Evolutionary conservation across 2,329 filamentous ascomycete genomes (phyloP), one percentile per base, ranked within the genome.

Genomic region (Cytospora mali): DNA sequence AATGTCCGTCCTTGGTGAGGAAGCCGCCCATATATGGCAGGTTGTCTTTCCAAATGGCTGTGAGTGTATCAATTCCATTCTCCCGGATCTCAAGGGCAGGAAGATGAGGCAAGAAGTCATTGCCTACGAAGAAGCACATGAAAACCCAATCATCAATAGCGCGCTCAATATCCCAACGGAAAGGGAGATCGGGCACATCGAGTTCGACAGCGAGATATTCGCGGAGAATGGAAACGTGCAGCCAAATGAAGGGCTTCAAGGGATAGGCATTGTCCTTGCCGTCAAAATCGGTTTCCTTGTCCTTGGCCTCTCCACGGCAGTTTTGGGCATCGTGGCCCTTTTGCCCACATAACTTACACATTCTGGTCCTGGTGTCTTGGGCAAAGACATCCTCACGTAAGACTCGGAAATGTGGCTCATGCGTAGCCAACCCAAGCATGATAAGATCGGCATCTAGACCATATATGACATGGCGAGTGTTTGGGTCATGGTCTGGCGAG

Each of bases 91-190:
- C 95, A 63, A 99, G 83, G 71, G 94, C 96, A n/a, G 95, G 95
- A 63, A 99, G 81, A 81, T 99, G 95, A 56, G 95, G 95, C 69
- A 99, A 79, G 79, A 99, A 99, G 80, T 99, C 96, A 76, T 99
- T 99, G 68, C 94, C 94, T 62, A 98, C 94, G 74, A 98, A 98
- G 79, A 96, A 98, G 78, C 94, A 98, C 88, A 98, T 95, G 75
- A 98, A 98, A 16, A 98, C 92, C 95, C 94, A 98, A 74, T 98
- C 94, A 75, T 98, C 95, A 64, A 98, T 85, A 28, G 93, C 93
- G 68, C 95, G 88, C 76, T 99, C 95, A 51, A 99, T 82, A 73
- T 99, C 93, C 76, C 96, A 98, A 60, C 86, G 85, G 77, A 98
- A 98, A 1, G 89, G 88, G 68, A 97, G 85, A 61, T 88, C 85